Conservation (phyloP, 2,329 filamentous ascomycete species). For the Paracorniculantispora psalliotae region DNA sequence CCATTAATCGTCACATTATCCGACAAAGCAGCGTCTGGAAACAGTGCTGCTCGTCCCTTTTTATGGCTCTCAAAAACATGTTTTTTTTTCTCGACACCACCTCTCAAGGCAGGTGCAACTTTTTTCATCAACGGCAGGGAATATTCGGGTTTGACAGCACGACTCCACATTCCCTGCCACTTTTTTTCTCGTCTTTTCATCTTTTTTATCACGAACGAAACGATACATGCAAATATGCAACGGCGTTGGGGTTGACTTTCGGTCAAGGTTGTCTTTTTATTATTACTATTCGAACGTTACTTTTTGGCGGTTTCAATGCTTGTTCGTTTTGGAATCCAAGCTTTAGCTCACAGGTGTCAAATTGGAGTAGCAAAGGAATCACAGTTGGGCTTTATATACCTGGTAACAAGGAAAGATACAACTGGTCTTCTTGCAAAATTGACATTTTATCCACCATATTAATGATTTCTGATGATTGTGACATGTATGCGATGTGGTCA, state of each 20-base stretch:
- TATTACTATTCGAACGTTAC: too few relatives aligned
- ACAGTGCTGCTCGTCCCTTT: not conserved
- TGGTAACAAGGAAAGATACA: not conserved
- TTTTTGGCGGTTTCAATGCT: not conserved
- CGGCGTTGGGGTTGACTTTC: constrained; percentile 2
- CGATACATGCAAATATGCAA: constrained; percentile 9
- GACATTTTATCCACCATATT: not conserved
- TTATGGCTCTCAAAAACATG: not conserved
- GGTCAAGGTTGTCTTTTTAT: not conserved
- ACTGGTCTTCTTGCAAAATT: not conserved
- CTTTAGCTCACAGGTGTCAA: not conserved
- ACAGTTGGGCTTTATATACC: not conserved
- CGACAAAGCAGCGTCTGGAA: not conserved
- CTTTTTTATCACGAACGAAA: constrained; percentile 3
- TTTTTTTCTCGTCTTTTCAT: too few relatives aligned
- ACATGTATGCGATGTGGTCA: too few relatives aligned
- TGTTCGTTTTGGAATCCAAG: not conserved
- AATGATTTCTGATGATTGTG: too few relatives aligned
- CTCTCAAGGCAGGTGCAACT: not conserved
- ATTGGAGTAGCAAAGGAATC: not conserved
- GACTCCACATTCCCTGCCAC: not conserved
- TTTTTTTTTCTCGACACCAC: not conserved
- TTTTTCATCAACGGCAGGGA: not conserved
- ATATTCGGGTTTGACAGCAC: constrained; percentile 5
- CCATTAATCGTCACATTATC: not conserved